Evolutionary conservation across 352 stramenopile species (phyloP), one percentile per base, ranked within the genome.

Genomic region (Lagenidium sp.): DNA sequence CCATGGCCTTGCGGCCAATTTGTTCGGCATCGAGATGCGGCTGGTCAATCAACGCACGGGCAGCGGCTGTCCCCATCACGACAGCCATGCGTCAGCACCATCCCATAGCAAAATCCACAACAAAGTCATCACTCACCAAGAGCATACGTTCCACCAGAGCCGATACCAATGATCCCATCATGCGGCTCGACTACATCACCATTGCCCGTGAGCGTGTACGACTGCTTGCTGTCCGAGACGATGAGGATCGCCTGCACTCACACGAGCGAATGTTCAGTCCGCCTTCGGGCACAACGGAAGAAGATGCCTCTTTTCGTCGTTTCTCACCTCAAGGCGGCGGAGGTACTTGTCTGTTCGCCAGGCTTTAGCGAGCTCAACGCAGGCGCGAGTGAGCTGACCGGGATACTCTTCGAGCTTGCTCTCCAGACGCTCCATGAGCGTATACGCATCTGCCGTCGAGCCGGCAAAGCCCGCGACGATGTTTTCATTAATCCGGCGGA

Each of bases 291-390:
- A n/a, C n/a, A n/a, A n/a, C n/a, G n/a, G n/a, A n/a, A n/a, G n/a
- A n/a, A n/a, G n/a, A n/a, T n/a, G n/a, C n/a, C n/a, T n/a, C n/a
- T n/a, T n/a, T n/a, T n/a, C n/a, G n/a, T n/a, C n/a, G n/a, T 20
- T 16, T 31, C 53, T 26, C 42, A 75, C 91, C 66, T 99, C 96
- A 19, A 99, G 74, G 44, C 83, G 74, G 52, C 95, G 78, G 44
- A 99, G 66, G 63, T 99, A 99, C 69, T 99, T 99, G 68, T 99
- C 95, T 48, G 95, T 99, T 54, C 96, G 78, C 96, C 96, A 99
- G 28, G 82, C 94, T 68, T 99, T 99, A 36, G 96, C 96, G n/a
- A 99, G 70, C 60, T 99, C 95, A 18, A 99, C 96, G 66, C 95
- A 99, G 13, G 87, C 89, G 48, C 96, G 82, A 23, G 87, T 94